Conservation (phyloP, 169 alveolate genomes). For the Plasmodium inui region DNA sequence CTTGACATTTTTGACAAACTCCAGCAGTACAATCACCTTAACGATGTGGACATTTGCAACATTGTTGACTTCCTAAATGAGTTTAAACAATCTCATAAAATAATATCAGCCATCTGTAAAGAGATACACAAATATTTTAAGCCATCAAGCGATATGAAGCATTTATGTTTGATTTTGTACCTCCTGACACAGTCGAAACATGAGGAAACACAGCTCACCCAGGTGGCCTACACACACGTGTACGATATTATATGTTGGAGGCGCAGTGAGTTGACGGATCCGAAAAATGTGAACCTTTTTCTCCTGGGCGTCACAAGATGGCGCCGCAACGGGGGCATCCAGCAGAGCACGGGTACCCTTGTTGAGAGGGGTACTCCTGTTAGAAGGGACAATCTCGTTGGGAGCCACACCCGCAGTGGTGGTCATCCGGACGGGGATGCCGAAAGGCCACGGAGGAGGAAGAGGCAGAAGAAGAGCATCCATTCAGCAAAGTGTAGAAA, state of each 20-base stretch:
- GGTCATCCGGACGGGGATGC: not conserved
- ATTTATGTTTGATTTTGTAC: conserved; percentile 63
- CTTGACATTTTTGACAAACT: conserved; percentile 43
- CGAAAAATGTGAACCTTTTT: conserved; percentile 53
- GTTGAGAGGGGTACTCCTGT: not conserved
- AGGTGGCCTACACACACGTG: conserved; percentile 25
- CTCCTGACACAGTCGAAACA: conserved; percentile 15
- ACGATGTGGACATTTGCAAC: conserved; percentile 51
- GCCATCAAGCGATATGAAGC: conserved; percentile 36
- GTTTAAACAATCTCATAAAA: conserved; percentile 44
- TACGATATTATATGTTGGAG: conserved; percentile 40
- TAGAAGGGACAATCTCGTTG: too few species aligned
- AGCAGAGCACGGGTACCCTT: not conserved
- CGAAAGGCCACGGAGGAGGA: not conserved
- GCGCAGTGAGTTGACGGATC: conserved; percentile 18
- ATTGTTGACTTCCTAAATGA: conserved; percentile 72
- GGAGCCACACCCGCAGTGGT: not conserved
- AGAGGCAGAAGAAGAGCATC: not conserved
- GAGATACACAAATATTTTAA: conserved; percentile 52
- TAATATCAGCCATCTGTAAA: conserved; percentile 16
- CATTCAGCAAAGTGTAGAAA: not conserved
- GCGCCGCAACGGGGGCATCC: not conserved
- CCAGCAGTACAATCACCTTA: conserved; percentile 23
- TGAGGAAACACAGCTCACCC: not conserved
- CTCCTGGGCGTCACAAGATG: conserved; percentile 23